These are phyloP conservation scores for Astragalus membranaceus DNA, from an alignment of 306 rosid species.

Conservation along the genomic window DNA sequence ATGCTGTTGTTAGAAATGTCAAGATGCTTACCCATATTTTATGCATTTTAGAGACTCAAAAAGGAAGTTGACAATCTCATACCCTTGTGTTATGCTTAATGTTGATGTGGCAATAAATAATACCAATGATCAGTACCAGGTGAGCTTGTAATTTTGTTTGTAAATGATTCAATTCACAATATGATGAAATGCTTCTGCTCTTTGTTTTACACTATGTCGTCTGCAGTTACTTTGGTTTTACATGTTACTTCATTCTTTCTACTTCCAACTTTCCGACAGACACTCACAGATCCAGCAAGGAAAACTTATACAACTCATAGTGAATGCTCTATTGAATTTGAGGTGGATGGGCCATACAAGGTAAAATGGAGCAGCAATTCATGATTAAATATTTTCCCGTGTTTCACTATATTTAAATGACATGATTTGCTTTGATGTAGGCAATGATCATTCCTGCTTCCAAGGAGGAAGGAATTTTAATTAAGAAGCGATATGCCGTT, in stretches of 20 bases:
- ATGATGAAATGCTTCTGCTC: background rate
- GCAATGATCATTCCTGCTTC: conserved; percentile 99
- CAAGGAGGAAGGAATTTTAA: conserved; percentile 93
- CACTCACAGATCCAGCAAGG: conserved; percentile 56
- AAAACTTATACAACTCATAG: conserved; percentile 77
- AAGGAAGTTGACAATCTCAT: conserved; percentile 91
- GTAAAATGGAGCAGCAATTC: conserved; percentile 29
- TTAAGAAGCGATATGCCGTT: conserved; percentile 97
- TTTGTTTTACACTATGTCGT: conserved; percentile 4
- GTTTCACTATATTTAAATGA: conserved; percentile 18
- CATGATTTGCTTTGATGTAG: conserved; percentile 33
- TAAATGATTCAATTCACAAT: conserved; percentile 15
- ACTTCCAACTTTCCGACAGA: conserved; percentile 47
- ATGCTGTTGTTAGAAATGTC: conserved; percentile 14
- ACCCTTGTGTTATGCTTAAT: conserved; percentile 99
- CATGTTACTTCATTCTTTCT: conserved; percentile 6
- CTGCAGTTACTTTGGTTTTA: conserved; percentile 9
- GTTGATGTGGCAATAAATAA: conserved; percentile 96
- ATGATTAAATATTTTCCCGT: background rate
- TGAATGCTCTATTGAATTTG: conserved; percentile 98
- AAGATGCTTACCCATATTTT: conserved; percentile 28
- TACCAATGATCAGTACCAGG: conserved; percentile 99
- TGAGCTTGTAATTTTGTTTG: conserved; percentile 30
- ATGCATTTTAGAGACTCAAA: conserved; percentile 60
- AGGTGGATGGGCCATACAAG: conserved; percentile 99